Evolutionary conservation across 2,329 filamentous ascomycete genomes (phyloP).

Genomic region (Westerdykella aurantiaca): DNA sequence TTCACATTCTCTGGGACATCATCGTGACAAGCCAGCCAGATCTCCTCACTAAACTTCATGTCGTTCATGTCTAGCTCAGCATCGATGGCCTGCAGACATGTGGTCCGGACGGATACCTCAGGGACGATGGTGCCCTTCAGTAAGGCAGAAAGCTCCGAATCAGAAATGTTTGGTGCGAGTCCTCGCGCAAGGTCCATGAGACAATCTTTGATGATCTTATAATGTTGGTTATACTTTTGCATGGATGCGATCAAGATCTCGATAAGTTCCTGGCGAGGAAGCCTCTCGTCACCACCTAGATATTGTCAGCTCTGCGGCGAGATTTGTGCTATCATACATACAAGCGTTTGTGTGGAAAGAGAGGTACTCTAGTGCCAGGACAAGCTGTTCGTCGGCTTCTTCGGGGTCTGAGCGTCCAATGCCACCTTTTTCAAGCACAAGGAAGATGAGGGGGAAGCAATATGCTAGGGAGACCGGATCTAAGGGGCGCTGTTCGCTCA

Average conservation of each 20-base stretch:
- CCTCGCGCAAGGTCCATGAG: slow-evolving; percentile 79
- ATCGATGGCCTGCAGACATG: slow-evolving; percentile 83
- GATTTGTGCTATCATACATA: slow-evolving; percentile 23
- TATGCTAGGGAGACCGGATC: slow-evolving; percentile 85
- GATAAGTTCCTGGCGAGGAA: slow-evolving; percentile 72
- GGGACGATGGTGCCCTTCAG: slow-evolving; percentile 72
- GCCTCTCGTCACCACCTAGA: slow-evolving; percentile 59
- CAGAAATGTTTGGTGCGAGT: slow-evolving; percentile 72
- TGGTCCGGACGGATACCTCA: slow-evolving; percentile 72
- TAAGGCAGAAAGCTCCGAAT: slow-evolving; percentile 68
- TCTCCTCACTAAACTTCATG: slow-evolving; percentile 76
- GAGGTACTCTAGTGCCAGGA: slow-evolving; percentile 82
- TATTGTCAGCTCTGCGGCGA: slow-evolving; percentile 10
- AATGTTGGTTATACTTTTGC: slow-evolving; percentile 86
- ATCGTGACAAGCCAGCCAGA: slow-evolving; percentile 92
- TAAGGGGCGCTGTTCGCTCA: slow-evolving; percentile 89
- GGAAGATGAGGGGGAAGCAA: slow-evolving; percentile 72
- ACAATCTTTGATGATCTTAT: slow-evolving; percentile 91
- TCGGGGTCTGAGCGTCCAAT: slow-evolving; percentile 63
- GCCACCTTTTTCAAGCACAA: slow-evolving; percentile 73
- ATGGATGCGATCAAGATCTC: slow-evolving; percentile 70
- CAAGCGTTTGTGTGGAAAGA: slow-evolving; percentile 82
- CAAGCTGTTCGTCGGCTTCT: slow-evolving; percentile 81
- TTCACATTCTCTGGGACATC: slow-evolving; percentile 82
- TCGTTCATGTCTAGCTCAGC: slow-evolving; percentile 89